These are phyloP conservation scores for Hypoxylon fuscum DNA, from an alignment of 495 filamentous ascomycete species.

Conservation along the genomic window DNA sequence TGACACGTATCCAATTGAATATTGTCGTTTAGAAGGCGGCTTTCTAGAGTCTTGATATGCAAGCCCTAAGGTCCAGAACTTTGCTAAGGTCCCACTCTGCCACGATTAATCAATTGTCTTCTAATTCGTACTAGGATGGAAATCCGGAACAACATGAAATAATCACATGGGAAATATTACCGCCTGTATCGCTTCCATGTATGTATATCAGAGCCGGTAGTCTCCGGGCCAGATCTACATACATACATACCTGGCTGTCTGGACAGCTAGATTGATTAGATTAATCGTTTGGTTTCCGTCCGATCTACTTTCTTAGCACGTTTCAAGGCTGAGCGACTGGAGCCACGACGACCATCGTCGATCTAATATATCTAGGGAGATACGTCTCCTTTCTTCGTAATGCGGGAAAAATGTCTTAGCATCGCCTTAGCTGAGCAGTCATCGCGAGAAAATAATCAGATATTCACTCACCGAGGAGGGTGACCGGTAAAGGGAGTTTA, in stretches of 20 bases:
- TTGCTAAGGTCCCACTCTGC: background rate
- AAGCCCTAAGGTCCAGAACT: background rate
- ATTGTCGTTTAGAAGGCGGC: too few relatives aligned
- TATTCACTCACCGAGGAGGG: background rate
- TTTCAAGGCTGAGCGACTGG: background rate
- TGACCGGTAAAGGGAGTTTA: background rate
- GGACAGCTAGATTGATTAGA: background rate
- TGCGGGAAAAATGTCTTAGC: background rate
- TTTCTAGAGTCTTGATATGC: too few relatives aligned
- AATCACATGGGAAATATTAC: background rate
- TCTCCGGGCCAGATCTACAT: background rate
- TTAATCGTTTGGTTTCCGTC: background rate
- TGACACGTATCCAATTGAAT: too few relatives aligned
- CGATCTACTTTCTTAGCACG: background rate
- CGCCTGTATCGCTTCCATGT: conserved; percentile 13
- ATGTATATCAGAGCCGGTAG: conserved; percentile 6
- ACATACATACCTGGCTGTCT: background rate
- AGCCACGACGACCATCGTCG: background rate
- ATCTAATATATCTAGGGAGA: background rate
- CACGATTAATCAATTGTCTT: too few relatives aligned
- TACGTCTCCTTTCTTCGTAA: background rate
- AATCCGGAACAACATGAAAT: too few relatives aligned
- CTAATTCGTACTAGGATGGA: too few relatives aligned
- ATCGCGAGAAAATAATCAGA: background rate
- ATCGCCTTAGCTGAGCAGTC: background rate